Conservation (phyloP, 306 rosid genomes). For the Castanea crenata region DNA sequence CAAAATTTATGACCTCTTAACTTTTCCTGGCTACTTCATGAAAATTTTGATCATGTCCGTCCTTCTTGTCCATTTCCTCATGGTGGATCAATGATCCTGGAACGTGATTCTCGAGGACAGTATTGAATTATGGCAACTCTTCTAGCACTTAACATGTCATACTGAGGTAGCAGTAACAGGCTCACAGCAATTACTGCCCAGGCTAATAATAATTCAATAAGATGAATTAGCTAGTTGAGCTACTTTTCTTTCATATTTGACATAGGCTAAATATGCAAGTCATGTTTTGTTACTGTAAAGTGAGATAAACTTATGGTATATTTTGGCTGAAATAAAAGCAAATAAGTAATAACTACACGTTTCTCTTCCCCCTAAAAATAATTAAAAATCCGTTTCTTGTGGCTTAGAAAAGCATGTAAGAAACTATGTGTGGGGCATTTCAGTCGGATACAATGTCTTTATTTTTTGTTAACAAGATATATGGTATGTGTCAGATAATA, state of each 20-base stretch:
- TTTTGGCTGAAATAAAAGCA: background rate
- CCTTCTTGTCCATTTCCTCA: background rate
- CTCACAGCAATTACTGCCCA: background rate
- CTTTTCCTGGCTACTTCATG: background rate
- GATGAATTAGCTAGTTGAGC: background rate
- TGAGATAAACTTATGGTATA: background rate
- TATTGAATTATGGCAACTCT: background rate
- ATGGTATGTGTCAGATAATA: conserved; percentile 32
- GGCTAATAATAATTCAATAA: background rate
- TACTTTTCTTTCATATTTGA: background rate
- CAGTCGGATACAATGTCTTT: background rate
- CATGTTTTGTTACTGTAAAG: background rate
- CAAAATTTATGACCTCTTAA: background rate
- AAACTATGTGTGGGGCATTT: background rate
- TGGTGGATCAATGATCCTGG: background rate
- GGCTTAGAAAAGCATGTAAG: background rate
- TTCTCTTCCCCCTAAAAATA: background rate
- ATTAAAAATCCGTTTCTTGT: background rate
- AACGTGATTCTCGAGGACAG: background rate
- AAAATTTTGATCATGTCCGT: background rate
- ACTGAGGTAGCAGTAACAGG: background rate
- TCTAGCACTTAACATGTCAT: background rate
- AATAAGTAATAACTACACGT: background rate
- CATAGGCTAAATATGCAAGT: background rate
- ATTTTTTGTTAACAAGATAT: background rate